Conservation (phyloP, 1,139 yeast genomes). For the Suhomyces kunorum region DNA sequence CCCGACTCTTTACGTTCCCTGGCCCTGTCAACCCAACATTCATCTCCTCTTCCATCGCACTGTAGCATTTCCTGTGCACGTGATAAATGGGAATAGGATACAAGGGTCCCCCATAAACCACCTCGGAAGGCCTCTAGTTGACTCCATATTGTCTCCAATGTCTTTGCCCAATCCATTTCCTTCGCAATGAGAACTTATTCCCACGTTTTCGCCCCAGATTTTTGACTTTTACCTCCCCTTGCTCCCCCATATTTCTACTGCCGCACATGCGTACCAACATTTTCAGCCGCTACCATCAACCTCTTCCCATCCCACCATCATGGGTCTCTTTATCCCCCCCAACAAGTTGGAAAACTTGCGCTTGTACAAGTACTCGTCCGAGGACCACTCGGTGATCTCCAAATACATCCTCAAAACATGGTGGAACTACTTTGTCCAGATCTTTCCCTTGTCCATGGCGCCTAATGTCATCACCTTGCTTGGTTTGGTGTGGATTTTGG, state of each 20-base stretch:
- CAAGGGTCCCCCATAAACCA: too few relatives aligned
- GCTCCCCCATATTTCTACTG: neutral
- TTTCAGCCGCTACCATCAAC: neutral
- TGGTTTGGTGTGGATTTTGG: constrained; percentile 71
- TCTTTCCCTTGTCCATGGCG: constrained; percentile 86
- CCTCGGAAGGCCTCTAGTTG: too few relatives aligned
- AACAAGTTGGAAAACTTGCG: constrained; percentile 62
- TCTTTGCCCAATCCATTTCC: too few relatives aligned
- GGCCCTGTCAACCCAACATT: too few relatives aligned
- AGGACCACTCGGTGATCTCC: constrained; percentile 79
- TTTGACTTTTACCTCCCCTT: neutral
- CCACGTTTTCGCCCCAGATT: neutral
- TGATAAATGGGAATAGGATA: too few relatives aligned
- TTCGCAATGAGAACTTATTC: too few relatives aligned
- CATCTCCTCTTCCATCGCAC: too few relatives aligned
- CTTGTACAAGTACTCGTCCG: constrained; percentile 70
- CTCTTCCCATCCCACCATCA: constrained; percentile 20
- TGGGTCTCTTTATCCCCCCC: constrained; percentile 75
- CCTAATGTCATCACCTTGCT: constrained; percentile 82
- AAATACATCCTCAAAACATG: constrained; percentile 75
- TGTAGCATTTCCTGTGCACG: too few relatives aligned
- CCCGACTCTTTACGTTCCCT: neutral
- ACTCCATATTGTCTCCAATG: too few relatives aligned
- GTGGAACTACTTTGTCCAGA: constrained; percentile 68
- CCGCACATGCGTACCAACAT: constrained; percentile 7